Evolutionary conservation across 352 stramenopile genomes (phyloP), one percentile per base, ranked within the genome.

Genomic region (Globisporangium ultimum): DNA sequence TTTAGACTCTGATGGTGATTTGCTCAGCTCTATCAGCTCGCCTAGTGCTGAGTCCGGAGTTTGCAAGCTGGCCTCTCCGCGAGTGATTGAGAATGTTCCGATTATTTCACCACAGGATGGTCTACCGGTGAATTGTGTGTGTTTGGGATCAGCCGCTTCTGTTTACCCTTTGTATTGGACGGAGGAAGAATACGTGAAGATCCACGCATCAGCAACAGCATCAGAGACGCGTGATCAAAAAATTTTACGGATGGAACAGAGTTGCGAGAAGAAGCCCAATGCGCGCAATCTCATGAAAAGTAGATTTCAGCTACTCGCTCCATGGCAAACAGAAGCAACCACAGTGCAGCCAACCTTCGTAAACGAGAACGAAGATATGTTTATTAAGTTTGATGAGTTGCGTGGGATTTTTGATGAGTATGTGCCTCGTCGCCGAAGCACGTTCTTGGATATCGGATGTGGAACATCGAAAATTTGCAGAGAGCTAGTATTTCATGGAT

Each of bases 401-500:
- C 20, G 40, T 14, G 48, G 46, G 11, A 56, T 66, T 46, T 36
- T 66, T 9, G 15, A 43, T 17, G 17, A 43, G 17, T 48, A 58
- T 53, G 52, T 49, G 13, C 53, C 47, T 18, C 49, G 55, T 5
- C 58, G 58, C 3, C 17, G 20, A 1, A 52, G 57, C 1, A 14
- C 65, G 21, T 52, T 69, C 22, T 12, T 78, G 12, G 66, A 78
- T 56, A 36, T 74, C 21, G 70, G 69, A 1, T 77, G 69, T 50
- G 69, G 69, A 0, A 71, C 66, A 2, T 77, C 69, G 8, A 50
- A 46, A 0, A n/a, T 77, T n/a, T 66, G 69, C 22, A 50, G 53
- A 28, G 62, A 78, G 40, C 24, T 78, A 0, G 67, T 70, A 9
- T 55, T 64, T 12, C 66, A 63, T 18, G 70, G 66, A 14, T 70